Evolutionary conservation across 768 basidiomycete genomes (phyloP), one percentile per base, ranked within the genome.

Genomic region (Lyophyllum shimeji): DNA sequence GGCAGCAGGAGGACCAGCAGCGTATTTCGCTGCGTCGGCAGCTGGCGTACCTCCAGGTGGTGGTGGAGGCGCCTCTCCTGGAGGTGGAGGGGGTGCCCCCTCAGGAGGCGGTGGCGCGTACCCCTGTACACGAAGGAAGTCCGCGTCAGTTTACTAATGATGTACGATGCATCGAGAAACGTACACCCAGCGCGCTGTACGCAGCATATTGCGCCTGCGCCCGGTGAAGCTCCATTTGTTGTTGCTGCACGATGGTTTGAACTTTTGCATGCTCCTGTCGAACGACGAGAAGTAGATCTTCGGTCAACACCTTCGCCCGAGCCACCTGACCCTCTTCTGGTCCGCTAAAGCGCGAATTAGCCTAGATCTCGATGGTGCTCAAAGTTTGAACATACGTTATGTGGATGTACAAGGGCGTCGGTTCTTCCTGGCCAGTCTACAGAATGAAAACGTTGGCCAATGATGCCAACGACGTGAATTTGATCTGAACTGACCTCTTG

Each of bases 381-480:
- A 52, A 96, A 17, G 8, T 21, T 21, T 20, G 31, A 20, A 80
- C 86, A 50, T 60, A 92, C 89, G 89, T 90, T 62, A 93, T 88
- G 69, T 98, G 96, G 23, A 99, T 85, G 73, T 97, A 98, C 54
- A 99, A 73, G 21, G 97, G 93, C 88, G 56, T 90, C 88, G 31
- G 85, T 80, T 73, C 93, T 89, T 61, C 60, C 49, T 60, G 60
- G n/a, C 60, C 56, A 37, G 56, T 60, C 60, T 60, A 15, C 18
- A 53, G 17, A 29, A 29, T 29, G 29, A 40, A 5, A 43, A 3
- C 34, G 23, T 25, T 37, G 18, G 46, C 15, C 4, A 3, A 37
- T 37, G n/a, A 40, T 7, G 12, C 33, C 34, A n/a, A 34, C 12
- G 18, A 29, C 15, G 7, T 9, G 20, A 23, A 18, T 1, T 11